These are phyloP conservation scores for Microstroma glucosiphilum DNA, from an alignment of 1,284 basidiomycete species.

Conservation along the genomic window DNA sequence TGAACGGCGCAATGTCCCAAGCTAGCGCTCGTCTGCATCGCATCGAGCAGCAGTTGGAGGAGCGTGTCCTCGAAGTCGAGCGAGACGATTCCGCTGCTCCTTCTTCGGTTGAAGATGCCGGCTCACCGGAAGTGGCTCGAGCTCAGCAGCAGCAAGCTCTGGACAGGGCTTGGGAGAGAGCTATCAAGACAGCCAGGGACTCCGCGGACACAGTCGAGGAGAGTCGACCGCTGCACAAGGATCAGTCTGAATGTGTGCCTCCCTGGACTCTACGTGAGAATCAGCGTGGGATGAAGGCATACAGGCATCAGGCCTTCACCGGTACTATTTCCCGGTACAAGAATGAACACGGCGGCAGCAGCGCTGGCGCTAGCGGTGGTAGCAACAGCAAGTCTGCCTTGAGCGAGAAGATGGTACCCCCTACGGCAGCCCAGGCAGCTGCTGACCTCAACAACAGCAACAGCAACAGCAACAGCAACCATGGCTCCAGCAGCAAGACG, in stretches of 20 bases:
- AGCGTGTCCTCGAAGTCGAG: slow-evolving; percentile 33
- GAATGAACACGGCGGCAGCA: neutral
- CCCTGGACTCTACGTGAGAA: slow-evolving; percentile 31
- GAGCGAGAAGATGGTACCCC: neutral
- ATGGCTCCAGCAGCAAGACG: slow-evolving; percentile 6
- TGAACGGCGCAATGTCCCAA: slow-evolving; percentile 75
- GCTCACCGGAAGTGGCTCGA: slow-evolving; percentile 6
- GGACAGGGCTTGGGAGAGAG: slow-evolving; percentile 18
- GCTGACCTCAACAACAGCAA: slow-evolving; percentile 14
- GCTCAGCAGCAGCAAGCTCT: neutral
- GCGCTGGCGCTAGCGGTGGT: too few relatives aligned
- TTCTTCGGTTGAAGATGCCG: slow-evolving; percentile 13
- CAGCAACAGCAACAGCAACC: slow-evolving; percentile 7
- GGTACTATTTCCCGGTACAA: neutral
- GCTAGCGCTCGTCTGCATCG: slow-evolving; percentile 24
- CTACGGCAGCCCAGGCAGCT: slow-evolving; percentile 18
- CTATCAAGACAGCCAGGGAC: slow-evolving; percentile 10
- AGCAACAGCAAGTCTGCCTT: too few relatives aligned
- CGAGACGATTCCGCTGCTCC: slow-evolving; percentile 17
- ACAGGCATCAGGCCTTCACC: slow-evolving; percentile 10
- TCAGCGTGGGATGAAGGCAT: slow-evolving; percentile 25
- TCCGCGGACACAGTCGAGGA: slow-evolving; percentile 7
- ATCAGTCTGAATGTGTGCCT: neutral
- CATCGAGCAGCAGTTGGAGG: slow-evolving; percentile 34
- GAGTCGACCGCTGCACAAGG: neutral